These are phyloP conservation scores for Guillardia theta DNA, from an alignment of 78 protist species.

Conservation along the genomic window DNA sequence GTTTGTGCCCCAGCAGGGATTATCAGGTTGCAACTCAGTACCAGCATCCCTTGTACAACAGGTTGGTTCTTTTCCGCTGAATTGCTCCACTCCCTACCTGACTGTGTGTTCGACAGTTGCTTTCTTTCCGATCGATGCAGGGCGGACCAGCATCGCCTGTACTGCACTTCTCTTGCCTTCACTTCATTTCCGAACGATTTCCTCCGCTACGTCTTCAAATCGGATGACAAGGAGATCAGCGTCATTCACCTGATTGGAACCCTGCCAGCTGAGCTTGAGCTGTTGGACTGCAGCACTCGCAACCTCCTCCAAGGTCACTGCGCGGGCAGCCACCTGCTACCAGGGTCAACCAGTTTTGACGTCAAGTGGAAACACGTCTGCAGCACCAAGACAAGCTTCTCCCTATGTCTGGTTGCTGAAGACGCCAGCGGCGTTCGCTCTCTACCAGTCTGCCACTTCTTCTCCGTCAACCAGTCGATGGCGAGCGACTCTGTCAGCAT, in stretches of 20 bases:
- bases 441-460: not conserved
- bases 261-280: not conserved
- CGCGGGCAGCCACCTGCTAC: conserved; percentile 1
- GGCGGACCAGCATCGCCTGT: not conserved
- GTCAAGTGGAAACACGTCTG: not conserved
- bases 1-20: not conserved
- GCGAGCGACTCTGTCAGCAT: too few relatives aligned
- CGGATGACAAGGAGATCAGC: not conserved
- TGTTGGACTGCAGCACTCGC: not conserved
- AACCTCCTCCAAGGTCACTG: too few relatives aligned
- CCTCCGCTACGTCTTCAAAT: not conserved
- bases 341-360: not conserved
- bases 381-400: not conserved
- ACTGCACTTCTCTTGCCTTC: not conserved
- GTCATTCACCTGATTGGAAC: not conserved
- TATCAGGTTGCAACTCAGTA: not conserved
- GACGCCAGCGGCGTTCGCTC: not conserved
- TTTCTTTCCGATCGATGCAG: not conserved
- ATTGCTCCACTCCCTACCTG: too few relatives aligned
- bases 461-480: too few relatives aligned
- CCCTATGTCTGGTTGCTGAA: not conserved
- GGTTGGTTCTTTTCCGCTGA: too few relatives aligned
- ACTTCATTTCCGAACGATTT: not conserved
- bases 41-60: not conserved
- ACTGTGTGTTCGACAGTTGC: not conserved